These are phyloP conservation scores for Rubia tinctorum DNA, from an alignment of 305 asterid genomes.

Conservation along the genomic window DNA sequence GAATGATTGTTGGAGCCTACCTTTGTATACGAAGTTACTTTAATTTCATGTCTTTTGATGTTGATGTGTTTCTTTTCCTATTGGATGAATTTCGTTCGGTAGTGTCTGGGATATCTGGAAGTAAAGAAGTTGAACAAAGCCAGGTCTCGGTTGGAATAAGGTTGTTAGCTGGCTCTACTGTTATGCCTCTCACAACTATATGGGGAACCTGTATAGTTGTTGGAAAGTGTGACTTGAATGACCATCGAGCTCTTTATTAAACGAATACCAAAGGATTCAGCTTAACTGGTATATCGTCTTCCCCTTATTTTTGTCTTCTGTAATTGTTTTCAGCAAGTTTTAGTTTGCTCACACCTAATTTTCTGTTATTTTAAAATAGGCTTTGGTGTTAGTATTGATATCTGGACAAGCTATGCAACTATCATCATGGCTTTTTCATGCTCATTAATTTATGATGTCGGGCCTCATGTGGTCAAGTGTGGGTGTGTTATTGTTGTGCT, in stretches of 20 bases:
- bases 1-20: neutral
- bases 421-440: slow-evolving; percentile 86
- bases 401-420: slow-evolving; percentile 82
- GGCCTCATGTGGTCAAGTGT: too few species aligned
- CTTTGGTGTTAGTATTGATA: slow-evolving; percentile 79
- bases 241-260: slow-evolving; percentile 47
- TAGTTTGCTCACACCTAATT: too few species aligned
- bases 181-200: slow-evolving; percentile 78
- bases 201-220: slow-evolving; percentile 87
- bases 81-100: slow-evolving; percentile 14
- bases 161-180: slow-evolving; percentile 90
- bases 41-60: neutral
- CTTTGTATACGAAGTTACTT: neutral
- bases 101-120: slow-evolving; percentile 93
- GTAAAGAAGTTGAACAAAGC: slow-evolving; percentile 69
- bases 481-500: too few species aligned
- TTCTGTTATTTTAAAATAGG: too few species aligned
- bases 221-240: slow-evolving; percentile 75
- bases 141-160: slow-evolving; percentile 98
- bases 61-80: neutral
- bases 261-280: slow-evolving; percentile 58
- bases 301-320: too few species aligned
- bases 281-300: too few species aligned
- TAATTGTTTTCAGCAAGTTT: too few species aligned
- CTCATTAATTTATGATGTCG: too few species aligned